Percentiles rank a stretch among this genome's conserved stretches.
Evolutionary conservation across 2,329 filamentous ascomycete genomes (phyloP).

Genomic region (Colletotrichum orbiculare): DNA sequence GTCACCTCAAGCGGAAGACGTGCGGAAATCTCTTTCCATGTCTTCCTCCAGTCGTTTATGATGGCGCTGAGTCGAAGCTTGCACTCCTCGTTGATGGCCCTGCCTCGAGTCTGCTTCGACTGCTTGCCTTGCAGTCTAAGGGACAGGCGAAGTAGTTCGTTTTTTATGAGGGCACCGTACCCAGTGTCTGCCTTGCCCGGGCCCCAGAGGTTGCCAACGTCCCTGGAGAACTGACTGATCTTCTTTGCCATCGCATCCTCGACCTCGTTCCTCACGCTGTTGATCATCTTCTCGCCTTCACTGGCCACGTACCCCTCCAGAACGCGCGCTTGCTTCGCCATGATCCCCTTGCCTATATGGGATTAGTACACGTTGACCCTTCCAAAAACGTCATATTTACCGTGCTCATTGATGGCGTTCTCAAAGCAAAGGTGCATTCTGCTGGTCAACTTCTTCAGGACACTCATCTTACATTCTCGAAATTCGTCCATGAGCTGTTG

Average conservation of each 20-base stretch:
- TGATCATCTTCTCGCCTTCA: constrained; percentile 3
- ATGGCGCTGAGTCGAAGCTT: neutral
- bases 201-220: neutral
- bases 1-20: neutral
- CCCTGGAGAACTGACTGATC: neutral
- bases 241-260: neutral
- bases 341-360: constrained; percentile 2
- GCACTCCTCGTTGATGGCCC: neutral
- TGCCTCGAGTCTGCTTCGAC: neutral
- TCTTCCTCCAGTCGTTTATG: neutral
- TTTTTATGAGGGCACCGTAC: neutral
- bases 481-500: neutral
- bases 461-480: neutral
- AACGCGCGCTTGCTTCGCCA: neutral
- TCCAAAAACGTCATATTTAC: neutral
- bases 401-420: constrained; percentile 1
- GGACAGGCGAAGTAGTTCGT: neutral
- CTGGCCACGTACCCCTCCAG: neutral
- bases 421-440: constrained; percentile 15
- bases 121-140: neutral
- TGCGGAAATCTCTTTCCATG: neutral
- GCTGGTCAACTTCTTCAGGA: neutral
- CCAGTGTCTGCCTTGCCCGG: neutral
- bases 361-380: neutral
- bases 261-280: neutral